Conservation (phyloP, 2,329 filamentous ascomycete species). For the Nemania abortiva region DNA sequence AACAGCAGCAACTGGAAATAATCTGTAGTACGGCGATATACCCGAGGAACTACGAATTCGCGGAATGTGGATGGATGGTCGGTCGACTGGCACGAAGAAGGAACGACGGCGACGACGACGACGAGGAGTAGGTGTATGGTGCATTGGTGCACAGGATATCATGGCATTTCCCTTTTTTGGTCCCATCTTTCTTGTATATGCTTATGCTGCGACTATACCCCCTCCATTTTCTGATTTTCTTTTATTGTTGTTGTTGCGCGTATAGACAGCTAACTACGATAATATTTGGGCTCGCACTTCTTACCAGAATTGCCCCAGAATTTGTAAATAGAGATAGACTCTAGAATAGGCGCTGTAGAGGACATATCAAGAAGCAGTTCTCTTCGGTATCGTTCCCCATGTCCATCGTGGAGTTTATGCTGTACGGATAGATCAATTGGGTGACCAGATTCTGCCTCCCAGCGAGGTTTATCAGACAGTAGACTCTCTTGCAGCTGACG, state of each 20-base stretch:
- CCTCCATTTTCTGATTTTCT: conserved; percentile 17
- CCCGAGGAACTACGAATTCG: background rate
- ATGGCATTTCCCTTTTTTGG: conserved; percentile 19
- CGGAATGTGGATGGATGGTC: background rate
- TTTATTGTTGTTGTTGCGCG: background rate
- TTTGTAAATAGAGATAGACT: conserved; percentile 28
- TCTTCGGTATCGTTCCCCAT: background rate
- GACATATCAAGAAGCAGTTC: background rate
- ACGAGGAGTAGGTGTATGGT: background rate
- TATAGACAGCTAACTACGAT: conserved; percentile 5
- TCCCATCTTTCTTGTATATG: conserved; percentile 32
- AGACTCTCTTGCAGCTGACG: background rate
- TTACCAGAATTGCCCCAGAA: background rate
- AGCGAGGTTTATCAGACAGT: too few species aligned
- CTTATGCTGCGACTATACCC: conserved; percentile 35
- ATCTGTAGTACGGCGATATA: background rate
- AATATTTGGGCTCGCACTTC: background rate
- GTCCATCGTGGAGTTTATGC: background rate
- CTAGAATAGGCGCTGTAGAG: conserved; percentile 22
- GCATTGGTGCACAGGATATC: background rate
- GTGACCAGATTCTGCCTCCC: background rate
- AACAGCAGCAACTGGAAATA: conserved; percentile 33
- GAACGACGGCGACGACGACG: conserved; percentile 9
- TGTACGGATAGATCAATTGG: background rate
- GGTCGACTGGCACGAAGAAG: conserved; percentile 12